phyloP scores from a whole-genome alignment of 352 stramenopile genomes.

The Globisporangium megalacanthum region DNA sequence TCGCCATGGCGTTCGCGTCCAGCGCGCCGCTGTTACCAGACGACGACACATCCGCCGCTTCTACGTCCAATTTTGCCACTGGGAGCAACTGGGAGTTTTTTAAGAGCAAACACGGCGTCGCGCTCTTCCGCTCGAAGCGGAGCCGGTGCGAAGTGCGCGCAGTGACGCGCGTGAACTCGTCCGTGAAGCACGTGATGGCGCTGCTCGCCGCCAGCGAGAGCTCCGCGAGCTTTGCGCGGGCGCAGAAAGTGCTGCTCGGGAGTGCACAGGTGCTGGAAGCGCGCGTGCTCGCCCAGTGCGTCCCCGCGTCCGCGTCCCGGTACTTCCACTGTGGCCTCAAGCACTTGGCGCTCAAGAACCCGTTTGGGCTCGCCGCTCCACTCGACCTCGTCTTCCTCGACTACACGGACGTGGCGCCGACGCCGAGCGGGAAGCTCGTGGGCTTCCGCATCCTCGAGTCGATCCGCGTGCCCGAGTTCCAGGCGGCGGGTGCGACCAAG shows the following conservation, averaged over 20 bases:
- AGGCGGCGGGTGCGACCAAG: constrained; percentile 28
- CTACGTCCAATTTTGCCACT: background rate
- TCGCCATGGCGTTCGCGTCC: constrained; percentile 68
- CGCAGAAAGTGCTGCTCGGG: constrained; percentile 57
- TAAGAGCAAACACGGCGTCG: constrained; percentile 68
- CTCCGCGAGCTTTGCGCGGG: constrained; percentile 48
- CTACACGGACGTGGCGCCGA: constrained; percentile 79
- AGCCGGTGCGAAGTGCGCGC: constrained; percentile 71
- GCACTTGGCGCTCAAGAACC: constrained; percentile 79
- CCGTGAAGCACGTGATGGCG: constrained; percentile 80
- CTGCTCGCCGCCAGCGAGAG: constrained; percentile 50
- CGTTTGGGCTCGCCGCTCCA: constrained; percentile 41
- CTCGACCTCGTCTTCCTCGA: constrained; percentile 80
- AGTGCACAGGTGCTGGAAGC: constrained; percentile 62
- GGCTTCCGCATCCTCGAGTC: constrained; percentile 77
- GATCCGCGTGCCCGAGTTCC: constrained; percentile 65
- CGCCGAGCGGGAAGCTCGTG: constrained; percentile 48
- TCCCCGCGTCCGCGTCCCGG: constrained; percentile 39
- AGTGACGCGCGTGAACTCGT: constrained; percentile 68
- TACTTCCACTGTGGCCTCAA: constrained; percentile 85
- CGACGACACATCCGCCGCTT: no score
- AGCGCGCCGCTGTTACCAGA: constrained; percentile 9
- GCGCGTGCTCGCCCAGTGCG: constrained; percentile 59
- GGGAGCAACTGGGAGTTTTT: constrained; percentile 51
- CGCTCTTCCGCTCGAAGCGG: constrained; percentile 61